A percentile compares a stretch with the other conserved stretches of the same genome.
Evolutionary conservation across 83 land plant genomes (phyloP).

Genomic region (Thuja plicata): DNA sequence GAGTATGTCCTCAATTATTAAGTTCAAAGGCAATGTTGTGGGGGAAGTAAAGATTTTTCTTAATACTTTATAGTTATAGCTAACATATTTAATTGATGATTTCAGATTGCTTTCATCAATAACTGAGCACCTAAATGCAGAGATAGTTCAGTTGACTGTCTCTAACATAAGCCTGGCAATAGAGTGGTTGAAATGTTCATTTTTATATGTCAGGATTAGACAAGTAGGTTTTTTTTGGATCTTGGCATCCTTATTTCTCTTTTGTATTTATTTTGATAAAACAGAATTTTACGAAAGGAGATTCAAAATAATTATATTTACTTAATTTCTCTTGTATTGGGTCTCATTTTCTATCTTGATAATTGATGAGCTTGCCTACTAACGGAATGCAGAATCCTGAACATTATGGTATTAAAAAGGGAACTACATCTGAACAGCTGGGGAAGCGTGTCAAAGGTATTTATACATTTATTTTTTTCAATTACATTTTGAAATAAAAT

Average conservation of each 20-base stretch:
- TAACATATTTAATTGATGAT: background rate
- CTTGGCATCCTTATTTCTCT: background rate
- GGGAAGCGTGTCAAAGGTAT: conserved; percentile 91
- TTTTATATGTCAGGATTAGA: conserved; percentile 90
- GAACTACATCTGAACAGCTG: conserved; percentile 49
- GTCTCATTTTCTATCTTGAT: background rate
- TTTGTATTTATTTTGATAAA: background rate
- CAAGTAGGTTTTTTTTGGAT: conserved; percentile 45
- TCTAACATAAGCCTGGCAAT: conserved; percentile 91
- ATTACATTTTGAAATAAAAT: background rate
- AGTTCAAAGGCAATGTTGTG: background rate
- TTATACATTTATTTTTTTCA: background rate
- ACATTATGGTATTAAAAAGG: conserved; percentile 71
- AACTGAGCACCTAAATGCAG: conserved; percentile 96
- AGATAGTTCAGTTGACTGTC: conserved; percentile 89
- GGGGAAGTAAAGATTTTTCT: background rate
- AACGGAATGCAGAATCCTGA: conserved; percentile 71
- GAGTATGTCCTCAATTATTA: conserved; percentile 52
- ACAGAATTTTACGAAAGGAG: no score
- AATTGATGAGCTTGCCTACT: background rate
- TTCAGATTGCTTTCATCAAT: conserved; percentile 82
- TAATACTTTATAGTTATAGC: background rate
- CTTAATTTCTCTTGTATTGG: background rate
- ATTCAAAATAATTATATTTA: no score
- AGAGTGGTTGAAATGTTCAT: conserved; percentile 97